phyloP scores from a whole-genome alignment of 2,329 filamentous ascomycete species.

The Graphiopsis chlorocephala region DNA sequence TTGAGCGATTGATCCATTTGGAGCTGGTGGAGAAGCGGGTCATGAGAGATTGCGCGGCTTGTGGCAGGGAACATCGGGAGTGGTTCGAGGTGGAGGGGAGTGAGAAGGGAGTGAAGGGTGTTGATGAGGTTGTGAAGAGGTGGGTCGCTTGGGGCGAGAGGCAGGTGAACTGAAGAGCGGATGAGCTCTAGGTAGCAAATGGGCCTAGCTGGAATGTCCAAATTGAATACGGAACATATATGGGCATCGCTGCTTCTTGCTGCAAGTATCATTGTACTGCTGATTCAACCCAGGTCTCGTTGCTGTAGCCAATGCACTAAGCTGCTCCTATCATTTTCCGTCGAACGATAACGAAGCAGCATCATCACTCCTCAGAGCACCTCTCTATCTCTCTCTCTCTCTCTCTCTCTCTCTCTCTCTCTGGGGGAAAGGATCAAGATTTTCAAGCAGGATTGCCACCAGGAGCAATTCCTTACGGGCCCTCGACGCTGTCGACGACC shows the following conservation, averaged over 20 bases:
- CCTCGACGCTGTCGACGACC: neutral
- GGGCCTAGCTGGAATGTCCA: neutral
- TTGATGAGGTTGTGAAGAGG: constrained; percentile 72
- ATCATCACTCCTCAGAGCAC: neutral
- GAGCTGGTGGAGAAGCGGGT: constrained; percentile 66
- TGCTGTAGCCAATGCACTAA: neutral
- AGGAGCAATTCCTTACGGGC: neutral
- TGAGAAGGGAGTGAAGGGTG: constrained; percentile 63
- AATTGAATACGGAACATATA: neutral
- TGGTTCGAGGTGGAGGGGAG: constrained; percentile 90
- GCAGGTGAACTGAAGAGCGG: neutral
- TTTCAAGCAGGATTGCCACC: neutral
- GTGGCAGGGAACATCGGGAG: constrained; percentile 82
- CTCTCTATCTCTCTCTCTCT: too few relatives aligned
- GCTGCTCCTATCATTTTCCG: too few relatives aligned
- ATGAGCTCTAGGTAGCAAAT: neutral
- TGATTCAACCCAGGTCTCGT: neutral
- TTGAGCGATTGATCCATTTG: constrained; percentile 86
- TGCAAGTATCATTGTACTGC: neutral
- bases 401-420: too few relatives aligned
- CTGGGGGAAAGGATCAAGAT: neutral
- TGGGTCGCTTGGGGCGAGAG: constrained; percentile 83
- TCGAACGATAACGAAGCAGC: too few relatives aligned
- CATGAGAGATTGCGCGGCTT: constrained; percentile 67
- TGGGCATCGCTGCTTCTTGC: neutral